Base-by-base conservation (phyloP, 2,329 filamentous ascomycete species). In the Ophiostoma australiae region DNA sequence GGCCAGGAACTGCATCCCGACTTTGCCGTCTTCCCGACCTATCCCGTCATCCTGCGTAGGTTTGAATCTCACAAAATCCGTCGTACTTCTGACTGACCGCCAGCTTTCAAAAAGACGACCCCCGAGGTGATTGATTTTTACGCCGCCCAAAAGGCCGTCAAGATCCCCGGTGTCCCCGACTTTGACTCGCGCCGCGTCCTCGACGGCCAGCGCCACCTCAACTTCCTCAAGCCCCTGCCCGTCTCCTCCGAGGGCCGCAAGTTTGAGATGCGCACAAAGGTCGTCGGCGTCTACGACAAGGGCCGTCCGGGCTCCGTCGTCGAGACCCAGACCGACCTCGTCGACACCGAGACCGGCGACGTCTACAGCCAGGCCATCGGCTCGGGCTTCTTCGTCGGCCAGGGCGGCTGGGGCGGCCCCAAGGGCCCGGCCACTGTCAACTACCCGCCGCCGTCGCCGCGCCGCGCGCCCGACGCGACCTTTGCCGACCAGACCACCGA, bases 211-310 rank as follows among this genome's bases (percentile, higher is more conserved):
- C 91, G 93, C 76, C 89, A 88, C 77, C 87, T 96, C 74, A 86
- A 90, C 71, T 90, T 95, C 80, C 81, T 91, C 79, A 92, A 92
- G 81, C 87, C 89, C 8, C 84, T 97, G 4, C 93, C 93, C 15
- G 81, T 89, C 0, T 86, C 87, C 7, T 93, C 90, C 55, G 88
- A 84, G 13, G 92, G 92, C 72, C 84, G 84, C 74, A 87, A 86
- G 74, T 95, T 96, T 79, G 90, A 95, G 83, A 81, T 91, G 73
- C 87, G 91, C 75, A 89, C 85, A 77, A 93, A 90, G 78, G 91
- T 96, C 33, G 80, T 96, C 27, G 93, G 92, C 69, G 91, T 96
- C 52, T 96, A 95, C 80, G 93, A 97, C 82, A 97, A 96, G 84
- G 93, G 93, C 76, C 91, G 91, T 75, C 87, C 92, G 0, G 91